phyloP scores from a whole-genome alignment of 345 rosid genomes.

The Brassica rapa region DNA sequence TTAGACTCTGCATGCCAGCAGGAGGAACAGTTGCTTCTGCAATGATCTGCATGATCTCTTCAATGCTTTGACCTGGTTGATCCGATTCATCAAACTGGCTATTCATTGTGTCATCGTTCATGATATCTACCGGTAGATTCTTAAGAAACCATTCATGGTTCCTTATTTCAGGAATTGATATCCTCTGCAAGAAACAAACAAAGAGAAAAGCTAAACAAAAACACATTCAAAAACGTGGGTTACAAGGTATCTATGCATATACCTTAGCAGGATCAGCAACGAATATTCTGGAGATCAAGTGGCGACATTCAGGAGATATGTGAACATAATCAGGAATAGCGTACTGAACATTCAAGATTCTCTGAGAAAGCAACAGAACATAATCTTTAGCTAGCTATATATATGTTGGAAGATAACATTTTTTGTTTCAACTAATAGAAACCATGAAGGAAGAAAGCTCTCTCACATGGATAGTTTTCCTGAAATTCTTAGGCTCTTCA shows the following conservation, averaged over 20 bases:
- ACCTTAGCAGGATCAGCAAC: slow-evolving; percentile 93
- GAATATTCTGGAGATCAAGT: slow-evolving; percentile 90
- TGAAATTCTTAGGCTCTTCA: slow-evolving; percentile 93
- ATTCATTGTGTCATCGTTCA: slow-evolving; percentile 57
- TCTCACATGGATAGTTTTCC: slow-evolving; percentile 80
- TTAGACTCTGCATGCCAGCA: slow-evolving; percentile 61
- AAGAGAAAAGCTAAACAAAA: neutral
- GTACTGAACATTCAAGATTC: slow-evolving; percentile 92
- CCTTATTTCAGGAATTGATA: slow-evolving; percentile 82
- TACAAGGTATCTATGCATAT: neutral
- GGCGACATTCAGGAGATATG: slow-evolving; percentile 88
- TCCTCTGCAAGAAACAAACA: slow-evolving; percentile 59
- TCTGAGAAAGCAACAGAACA: slow-evolving; percentile 50
- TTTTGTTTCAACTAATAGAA: neutral
- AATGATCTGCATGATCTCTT: slow-evolving; percentile 95
- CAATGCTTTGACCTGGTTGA: slow-evolving; percentile 75
- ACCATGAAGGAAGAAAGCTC: slow-evolving; percentile 7
- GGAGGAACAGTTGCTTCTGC: slow-evolving; percentile 93
- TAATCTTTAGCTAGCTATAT: slow-evolving; percentile 7
- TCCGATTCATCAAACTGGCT: slow-evolving; percentile 80
- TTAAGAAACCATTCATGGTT: slow-evolving; percentile 95
- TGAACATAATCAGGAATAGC: slow-evolving; percentile 93
- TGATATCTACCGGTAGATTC: slow-evolving; percentile 85
- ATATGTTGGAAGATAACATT: slow-evolving; percentile 5
- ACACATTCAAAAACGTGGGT: neutral